Base-by-base conservation (phyloP, 169 alveolate genomes). In the Cryptosporidium bovis region DNA sequence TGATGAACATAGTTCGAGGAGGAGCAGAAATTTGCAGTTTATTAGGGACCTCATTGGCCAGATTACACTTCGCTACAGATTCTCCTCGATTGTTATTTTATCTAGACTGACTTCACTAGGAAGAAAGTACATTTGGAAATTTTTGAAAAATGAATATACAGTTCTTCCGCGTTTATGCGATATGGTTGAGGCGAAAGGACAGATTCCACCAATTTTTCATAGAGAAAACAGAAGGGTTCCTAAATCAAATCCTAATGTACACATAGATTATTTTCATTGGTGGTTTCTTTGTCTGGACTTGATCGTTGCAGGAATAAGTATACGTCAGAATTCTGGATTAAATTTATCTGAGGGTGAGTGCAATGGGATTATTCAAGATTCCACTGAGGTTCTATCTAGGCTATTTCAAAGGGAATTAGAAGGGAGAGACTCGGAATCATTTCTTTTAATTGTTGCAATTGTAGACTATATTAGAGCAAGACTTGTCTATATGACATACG, bases 251-350 rank as follows among this genome's bases (percentile, higher is more conserved):
- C 33, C 68, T 5, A 34, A 51, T 8, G 34, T 51, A 6, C 51
- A 55, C 2, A 77, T 77, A 2, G 87, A 77, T n/a, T 77, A 77
- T 27, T 77, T 46, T 48, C 87, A 77, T 6, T 77, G 87, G 87
- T 77, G 87, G 87, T 77, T 77, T 77, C 87, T 77, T 36, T 60
- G 77, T 24, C 24, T 77, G 27, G 87, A 77, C 58, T 24, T 77
- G 5, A 60, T 77, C 10, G 58, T 77, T 40, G 40, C 87, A 56
- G 87, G 77, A 3, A 36, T 77, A n/a, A 77, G 87, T 50, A 40
- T 60, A 34, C 27, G 71, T 2, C 60, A 56, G 46, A 56, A 60
- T 60, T 29, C 65, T 1, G 69, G 46, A 56, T 44, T 62, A 31
- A 71, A 62, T 13, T n/a, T 62, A 15, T 46, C 77, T 27, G 46